Conservation (phyloP, 2,329 filamentous ascomycete species). For the Emmonsia crescens region DNA sequence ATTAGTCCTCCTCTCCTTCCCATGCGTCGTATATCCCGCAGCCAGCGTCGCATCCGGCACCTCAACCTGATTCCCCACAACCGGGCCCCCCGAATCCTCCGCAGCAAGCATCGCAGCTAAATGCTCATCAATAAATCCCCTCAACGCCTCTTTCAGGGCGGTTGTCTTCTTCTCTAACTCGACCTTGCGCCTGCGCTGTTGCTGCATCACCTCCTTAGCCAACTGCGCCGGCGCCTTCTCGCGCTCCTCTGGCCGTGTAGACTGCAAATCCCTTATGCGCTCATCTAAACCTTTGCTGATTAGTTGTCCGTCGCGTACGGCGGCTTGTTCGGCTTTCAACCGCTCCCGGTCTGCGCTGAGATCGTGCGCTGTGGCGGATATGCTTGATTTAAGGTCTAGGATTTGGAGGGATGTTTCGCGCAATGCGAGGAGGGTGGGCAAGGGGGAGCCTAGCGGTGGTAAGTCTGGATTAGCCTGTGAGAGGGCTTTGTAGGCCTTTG, state of each 20-base stretch:
- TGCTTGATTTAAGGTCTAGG: conserved; percentile 51
- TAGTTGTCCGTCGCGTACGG: conserved; percentile 38
- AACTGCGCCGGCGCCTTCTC: conserved; percentile 52
- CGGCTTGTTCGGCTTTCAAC: conserved; percentile 36
- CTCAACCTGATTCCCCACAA: conserved; percentile 64
- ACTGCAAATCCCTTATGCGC: conserved; percentile 47
- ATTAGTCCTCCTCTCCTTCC: conserved; percentile 38
- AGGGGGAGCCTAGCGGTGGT: conserved; percentile 53
- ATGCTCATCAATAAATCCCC: conserved; percentile 58
- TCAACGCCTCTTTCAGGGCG: conserved; percentile 52
- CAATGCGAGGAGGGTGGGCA: conserved; percentile 62
- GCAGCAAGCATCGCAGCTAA: conserved; percentile 68
- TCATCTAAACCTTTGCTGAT: conserved; percentile 40
- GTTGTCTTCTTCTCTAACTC: conserved; percentile 51
- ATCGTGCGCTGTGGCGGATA: conserved; percentile 35
- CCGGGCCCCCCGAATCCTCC: conserved; percentile 72
- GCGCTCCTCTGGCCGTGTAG: conserved; percentile 2
- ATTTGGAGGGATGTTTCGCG: conserved; percentile 56
- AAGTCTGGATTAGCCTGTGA: conserved; percentile 51
- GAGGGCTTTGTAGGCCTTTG: conserved; percentile 55
- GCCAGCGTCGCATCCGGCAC: conserved; percentile 45
- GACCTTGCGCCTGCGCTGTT: conserved; percentile 49
- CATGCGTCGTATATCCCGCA: conserved; percentile 44
- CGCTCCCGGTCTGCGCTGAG: conserved; percentile 29
- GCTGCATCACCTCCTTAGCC: conserved; percentile 50